Percentiles rank a stretch among this genome's conserved stretches.
These are phyloP conservation scores for Diaporthe aspalathi DNA, from an alignment of 2,329 filamentous ascomycete genomes.

Conservation along the genomic window DNA sequence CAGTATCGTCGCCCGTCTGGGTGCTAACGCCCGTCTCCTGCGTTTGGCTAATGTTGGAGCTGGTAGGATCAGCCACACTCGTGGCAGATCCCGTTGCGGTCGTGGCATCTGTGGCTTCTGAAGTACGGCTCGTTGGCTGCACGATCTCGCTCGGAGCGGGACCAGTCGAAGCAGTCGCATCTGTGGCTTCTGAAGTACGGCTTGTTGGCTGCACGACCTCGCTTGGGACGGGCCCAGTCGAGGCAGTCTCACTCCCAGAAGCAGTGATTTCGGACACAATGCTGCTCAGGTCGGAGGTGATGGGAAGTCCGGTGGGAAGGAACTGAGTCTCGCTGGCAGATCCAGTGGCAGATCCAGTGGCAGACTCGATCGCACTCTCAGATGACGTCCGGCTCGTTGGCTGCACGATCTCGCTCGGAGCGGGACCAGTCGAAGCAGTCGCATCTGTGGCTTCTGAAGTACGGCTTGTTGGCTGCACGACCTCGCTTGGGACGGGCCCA, in stretches of 20 bases:
- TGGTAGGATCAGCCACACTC: not conserved
- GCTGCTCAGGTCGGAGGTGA: not conserved
- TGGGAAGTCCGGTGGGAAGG: slow-evolving; percentile 6
- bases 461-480: slow-evolving; percentile 3
- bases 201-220: not conserved
- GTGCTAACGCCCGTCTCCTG: not conserved
- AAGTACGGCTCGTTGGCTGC: slow-evolving; percentile 3
- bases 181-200: slow-evolving; percentile 6
- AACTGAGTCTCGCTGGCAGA: not conserved
- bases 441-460: not conserved
- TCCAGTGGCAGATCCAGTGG: slow-evolving; percentile 1
- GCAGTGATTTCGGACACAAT: slow-evolving; percentile 3
- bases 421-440: not conserved
- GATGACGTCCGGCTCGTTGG: slow-evolving; percentile 12
- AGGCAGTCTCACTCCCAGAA: not conserved
- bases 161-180: not conserved
- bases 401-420: not conserved
- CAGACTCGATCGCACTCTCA: not conserved
- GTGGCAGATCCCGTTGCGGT: not conserved
- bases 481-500: not conserved
- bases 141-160: not conserved
- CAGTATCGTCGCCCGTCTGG: slow-evolving; percentile 15
- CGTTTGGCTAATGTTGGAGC: not conserved
- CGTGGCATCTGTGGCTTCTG: slow-evolving; percentile 1
- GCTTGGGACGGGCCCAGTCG: not conserved